phyloP scores from a whole-genome alignment of 225 moss, liverwort and hornwort genomes.

The Sphagnum tenellum region DNA sequence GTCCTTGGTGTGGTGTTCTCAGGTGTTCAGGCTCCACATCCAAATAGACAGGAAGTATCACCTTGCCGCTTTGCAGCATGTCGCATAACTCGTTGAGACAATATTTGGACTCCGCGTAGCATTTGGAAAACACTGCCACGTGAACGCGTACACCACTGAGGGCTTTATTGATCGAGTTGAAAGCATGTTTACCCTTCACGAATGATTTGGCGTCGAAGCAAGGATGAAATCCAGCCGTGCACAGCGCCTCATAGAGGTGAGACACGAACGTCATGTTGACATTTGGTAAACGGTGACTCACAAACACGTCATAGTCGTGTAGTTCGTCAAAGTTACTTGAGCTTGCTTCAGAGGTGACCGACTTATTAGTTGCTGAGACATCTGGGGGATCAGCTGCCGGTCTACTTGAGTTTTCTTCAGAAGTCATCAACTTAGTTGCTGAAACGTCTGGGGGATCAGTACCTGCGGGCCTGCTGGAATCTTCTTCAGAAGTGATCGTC shows the following conservation, averaged over 20 bases:
- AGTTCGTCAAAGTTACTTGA: too few species aligned
- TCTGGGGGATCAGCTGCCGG: too few species aligned
- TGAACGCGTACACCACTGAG: slow-evolving; percentile 12
- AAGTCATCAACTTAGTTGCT: too few species aligned
- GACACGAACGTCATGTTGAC: slow-evolving; percentile 18
- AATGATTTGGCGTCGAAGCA: slow-evolving; percentile 19
- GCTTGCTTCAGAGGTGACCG: too few species aligned
- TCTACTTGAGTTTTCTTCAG: too few species aligned
- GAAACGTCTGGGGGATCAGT: too few species aligned
- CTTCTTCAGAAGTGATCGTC: too few species aligned
- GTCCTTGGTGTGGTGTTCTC: slow-evolving; percentile 14
- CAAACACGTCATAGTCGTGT: slow-evolving; percentile 21
- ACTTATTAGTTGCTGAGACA: too few species aligned
- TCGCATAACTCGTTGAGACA: slow-evolving; percentile 19
- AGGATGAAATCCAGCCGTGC: slow-evolving; percentile 14
- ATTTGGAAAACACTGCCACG: slow-evolving; percentile 21
- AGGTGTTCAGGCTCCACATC: slow-evolving; percentile 16
- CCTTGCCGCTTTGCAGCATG: slow-evolving; percentile 14
- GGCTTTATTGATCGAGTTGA: slow-evolving; percentile 15
- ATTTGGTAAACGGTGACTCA: slow-evolving; percentile 17
- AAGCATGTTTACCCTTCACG: slow-evolving; percentile 12
- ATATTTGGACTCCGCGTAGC: slow-evolving; percentile 19
- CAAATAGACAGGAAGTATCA: slow-evolving; percentile 20
- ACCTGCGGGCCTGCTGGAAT: too few species aligned
- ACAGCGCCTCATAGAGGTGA: slow-evolving; percentile 25